Evolutionary conservation across 805 yeast genomes (phyloP), one percentile per base, ranked within the genome.

Genomic region (Ogataea pilisensis): DNA sequence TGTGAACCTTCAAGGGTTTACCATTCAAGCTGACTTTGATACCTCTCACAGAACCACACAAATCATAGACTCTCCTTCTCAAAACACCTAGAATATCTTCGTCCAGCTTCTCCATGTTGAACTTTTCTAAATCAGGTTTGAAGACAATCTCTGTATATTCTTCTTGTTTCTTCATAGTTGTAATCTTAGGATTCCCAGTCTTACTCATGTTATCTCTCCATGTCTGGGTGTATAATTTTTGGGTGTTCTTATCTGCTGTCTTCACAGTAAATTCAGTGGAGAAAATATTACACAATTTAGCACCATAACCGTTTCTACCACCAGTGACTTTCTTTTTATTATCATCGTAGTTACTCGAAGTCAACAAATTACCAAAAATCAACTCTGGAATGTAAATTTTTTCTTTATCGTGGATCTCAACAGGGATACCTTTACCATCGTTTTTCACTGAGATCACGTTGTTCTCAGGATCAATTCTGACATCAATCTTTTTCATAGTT

Each of bases 221-320:
- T 3, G 76, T 75, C 61, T 93, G 99, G 28, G 71, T 70, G 59
- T 93, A 93, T 32, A 75, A 65, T 54, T 77, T 73, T 39, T 75
- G 81, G 9, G 72, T 68, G 34, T 60, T 64, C 38, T 79, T 74
- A 63, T 93, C 96, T 16, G 95, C 91, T 6, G 99, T 93, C 60
- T 89, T 96, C 22, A 93, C 74, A 12, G 71, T 75, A 58, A 93
- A 93, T 55, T 84, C 82, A 4, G 89, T 85, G 20, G 96, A 88
- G 63, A 91, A 93, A 47, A 93, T 93, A 63, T 93, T 93, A 77
- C 99, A 93, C 41, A 93, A 69, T 61, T 93, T 93, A 36, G 99
- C 99, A 65, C 99, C 99, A 60, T 81, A 93, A 48, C 99, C 99
- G 61, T 93, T 93, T 70, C 99, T 80, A 64, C 99, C 99, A 69